Conservation (phyloP, 2,329 filamentous ascomycete genomes). For the Byssoonygena ceratinophila region DNA sequence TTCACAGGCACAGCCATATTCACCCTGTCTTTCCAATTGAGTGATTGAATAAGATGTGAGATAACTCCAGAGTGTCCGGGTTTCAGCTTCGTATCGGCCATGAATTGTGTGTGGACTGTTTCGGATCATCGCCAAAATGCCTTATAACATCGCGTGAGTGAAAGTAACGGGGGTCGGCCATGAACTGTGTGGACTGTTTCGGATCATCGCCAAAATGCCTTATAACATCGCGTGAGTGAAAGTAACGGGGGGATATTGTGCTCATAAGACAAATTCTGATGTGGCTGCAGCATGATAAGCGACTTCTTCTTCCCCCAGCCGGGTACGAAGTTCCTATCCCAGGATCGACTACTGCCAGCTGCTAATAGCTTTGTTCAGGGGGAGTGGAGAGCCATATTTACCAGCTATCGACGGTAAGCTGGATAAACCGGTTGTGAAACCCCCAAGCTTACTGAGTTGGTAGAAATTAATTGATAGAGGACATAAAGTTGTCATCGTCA, state of each 20-base stretch:
- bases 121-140: constrained; percentile 38
- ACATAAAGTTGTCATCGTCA: constrained; percentile 96
- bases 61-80: too few relatives aligned
- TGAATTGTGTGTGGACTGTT: not conserved
- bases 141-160: constrained; percentile 59
- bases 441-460: not conserved
- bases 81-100: too few relatives aligned
- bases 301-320: constrained; percentile 99
- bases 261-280: constrained; percentile 18
- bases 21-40: too few relatives aligned
- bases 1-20: too few relatives aligned
- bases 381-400: constrained; percentile 98
- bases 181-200: not conserved
- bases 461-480: constrained; percentile 91
- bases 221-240: constrained; percentile 58
- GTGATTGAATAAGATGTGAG: too few relatives aligned
- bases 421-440: not conserved
- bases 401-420: constrained; percentile 65
- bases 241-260: not conserved
- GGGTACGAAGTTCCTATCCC: constrained; percentile 34
- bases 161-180: not conserved
- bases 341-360: not conserved
- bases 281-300: constrained; percentile 65
- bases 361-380: constrained; percentile 36
- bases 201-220: constrained; percentile 41